phyloP scores from a whole-genome alignment of 257 asterid species.

The Solanum tarapatanum region DNA sequence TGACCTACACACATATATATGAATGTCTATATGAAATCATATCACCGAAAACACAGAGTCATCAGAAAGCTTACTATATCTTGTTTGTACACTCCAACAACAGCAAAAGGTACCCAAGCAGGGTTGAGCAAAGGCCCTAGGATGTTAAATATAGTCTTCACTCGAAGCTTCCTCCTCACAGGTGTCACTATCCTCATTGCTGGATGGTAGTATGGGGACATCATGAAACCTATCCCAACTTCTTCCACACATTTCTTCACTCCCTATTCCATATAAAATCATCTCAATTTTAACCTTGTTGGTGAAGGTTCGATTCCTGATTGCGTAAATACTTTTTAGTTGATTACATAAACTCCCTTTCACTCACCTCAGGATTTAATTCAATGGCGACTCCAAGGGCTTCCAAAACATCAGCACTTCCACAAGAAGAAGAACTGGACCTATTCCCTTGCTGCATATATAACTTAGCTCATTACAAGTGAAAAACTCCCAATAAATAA shows the following conservation, averaged over 20 bases:
- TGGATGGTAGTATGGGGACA: conserved; percentile 55
- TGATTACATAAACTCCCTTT: not conserved
- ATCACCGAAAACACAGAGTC: not conserved
- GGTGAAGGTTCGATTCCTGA: not conserved
- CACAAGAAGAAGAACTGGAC: conserved; percentile 87
- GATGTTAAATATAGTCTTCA: conserved; percentile 60
- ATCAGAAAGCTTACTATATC: conserved; percentile 31
- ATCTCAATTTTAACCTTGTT: not conserved
- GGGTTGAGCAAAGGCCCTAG: conserved; percentile 60
- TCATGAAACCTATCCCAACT: conserved; percentile 69
- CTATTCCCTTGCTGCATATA: conserved; percentile 72
- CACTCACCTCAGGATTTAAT: conserved; percentile 51
- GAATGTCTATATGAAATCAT: not conserved
- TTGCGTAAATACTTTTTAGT: not conserved
- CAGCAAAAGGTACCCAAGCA: conserved; percentile 57
- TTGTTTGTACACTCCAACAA: conserved; percentile 55
- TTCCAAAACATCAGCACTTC: conserved; percentile 85
- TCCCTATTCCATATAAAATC: conserved; percentile 21
- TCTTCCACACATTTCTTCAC: conserved; percentile 43
- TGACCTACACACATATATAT: conserved; percentile 26
- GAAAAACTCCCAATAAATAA: not conserved
- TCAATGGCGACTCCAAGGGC: conserved; percentile 62
- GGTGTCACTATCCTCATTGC: conserved; percentile 70
- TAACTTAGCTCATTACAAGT: not conserved
- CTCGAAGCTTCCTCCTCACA: conserved; percentile 52